phyloP scores from a whole-genome alignment of 163 green algal species.

The Chloromonas sp. region DNA sequence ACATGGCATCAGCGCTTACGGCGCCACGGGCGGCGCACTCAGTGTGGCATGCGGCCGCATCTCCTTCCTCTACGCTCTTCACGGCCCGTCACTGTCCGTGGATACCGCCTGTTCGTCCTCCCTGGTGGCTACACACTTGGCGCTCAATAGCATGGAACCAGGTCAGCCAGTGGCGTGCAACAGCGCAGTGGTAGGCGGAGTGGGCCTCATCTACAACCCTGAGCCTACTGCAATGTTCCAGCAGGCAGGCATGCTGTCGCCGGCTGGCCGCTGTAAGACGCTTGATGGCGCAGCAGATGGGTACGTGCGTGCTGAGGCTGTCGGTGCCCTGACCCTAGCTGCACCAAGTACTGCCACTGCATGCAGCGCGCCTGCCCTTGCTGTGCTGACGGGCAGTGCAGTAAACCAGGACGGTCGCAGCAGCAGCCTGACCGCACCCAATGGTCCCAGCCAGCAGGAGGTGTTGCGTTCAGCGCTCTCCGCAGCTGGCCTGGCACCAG shows the following conservation, averaged over 20 bases:
- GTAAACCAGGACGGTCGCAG: constrained; percentile 75
- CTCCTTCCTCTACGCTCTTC: constrained; percentile 71
- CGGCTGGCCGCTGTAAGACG: constrained; percentile 83
- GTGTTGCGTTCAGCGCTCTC: constrained; percentile 55
- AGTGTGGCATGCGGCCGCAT: constrained; percentile 31
- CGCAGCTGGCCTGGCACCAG: constrained; percentile 11
- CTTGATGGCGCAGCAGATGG: constrained; percentile 79
- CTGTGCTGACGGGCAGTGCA: not conserved
- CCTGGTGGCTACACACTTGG: constrained; percentile 52
- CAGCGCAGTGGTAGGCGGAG: constrained; percentile 44
- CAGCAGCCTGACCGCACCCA: constrained; percentile 77
- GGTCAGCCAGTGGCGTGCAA: not conserved
- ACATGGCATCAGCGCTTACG: constrained; percentile 31
- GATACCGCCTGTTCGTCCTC: constrained; percentile 84
- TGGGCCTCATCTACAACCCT: constrained; percentile 51
- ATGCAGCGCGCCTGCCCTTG: not conserved
- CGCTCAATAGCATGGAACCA: constrained; percentile 12
- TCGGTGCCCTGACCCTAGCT: constrained; percentile 24
- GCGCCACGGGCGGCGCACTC: constrained; percentile 43
- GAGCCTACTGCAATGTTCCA: constrained; percentile 44
- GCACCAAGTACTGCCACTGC: not conserved
- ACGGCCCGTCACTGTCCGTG: constrained; percentile 66
- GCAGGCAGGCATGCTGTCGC: constrained; percentile 63
- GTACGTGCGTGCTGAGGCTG: constrained; percentile 27
- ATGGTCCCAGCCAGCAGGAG: constrained; percentile 72